Evolutionary conservation across 2,329 filamentous ascomycete genomes (phyloP).

Genomic region (Boeremia lycopersici): DNA sequence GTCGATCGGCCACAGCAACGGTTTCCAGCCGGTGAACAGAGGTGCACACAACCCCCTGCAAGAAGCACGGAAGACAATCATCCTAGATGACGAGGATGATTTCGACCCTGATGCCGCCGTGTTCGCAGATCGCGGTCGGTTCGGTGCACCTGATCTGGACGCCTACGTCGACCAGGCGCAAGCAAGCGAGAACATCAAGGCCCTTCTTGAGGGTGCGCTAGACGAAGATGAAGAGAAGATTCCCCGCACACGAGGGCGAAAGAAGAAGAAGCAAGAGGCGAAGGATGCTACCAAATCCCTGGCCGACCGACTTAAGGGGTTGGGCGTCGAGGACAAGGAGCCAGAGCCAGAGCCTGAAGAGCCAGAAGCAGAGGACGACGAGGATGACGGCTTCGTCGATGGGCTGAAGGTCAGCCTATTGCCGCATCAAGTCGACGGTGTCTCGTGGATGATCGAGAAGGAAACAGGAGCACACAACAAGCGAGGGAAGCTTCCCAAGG

Average conservation of each 20-base stretch:
- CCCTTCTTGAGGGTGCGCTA: conserved; percentile 79
- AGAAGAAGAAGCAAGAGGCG: conserved; percentile 49
- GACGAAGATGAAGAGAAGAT: conserved; percentile 71
- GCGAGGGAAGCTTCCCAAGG: conserved; percentile 78
- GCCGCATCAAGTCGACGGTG: conserved; percentile 91
- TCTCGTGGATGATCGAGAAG: conserved; percentile 93
- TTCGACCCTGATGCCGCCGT: conserved; percentile 57
- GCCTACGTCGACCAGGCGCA: conserved; percentile 73
- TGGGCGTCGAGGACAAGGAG: conserved; percentile 56
- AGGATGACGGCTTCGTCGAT: conserved; percentile 69
- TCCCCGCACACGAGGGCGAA: conserved; percentile 52
- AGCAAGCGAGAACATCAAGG: conserved; percentile 78
- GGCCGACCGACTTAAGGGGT: conserved; percentile 52
- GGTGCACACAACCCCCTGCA: conserved; percentile 36
- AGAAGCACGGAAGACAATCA: conserved; percentile 48
- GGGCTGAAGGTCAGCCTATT: conserved; percentile 87
- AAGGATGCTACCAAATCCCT: conserved; percentile 48
- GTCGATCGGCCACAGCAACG: conserved; percentile 53
- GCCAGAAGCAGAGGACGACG: conserved; percentile 54
- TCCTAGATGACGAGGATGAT: conserved; percentile 50
- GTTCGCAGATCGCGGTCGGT: conserved; percentile 53
- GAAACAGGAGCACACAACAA: conserved; percentile 86
- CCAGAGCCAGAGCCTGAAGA: conserved; percentile 52
- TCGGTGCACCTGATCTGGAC: conserved; percentile 61
- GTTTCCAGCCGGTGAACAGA: conserved; percentile 48